Conservation (phyloP, 257 asterid species). For the Buddleja alternifolia region DNA sequence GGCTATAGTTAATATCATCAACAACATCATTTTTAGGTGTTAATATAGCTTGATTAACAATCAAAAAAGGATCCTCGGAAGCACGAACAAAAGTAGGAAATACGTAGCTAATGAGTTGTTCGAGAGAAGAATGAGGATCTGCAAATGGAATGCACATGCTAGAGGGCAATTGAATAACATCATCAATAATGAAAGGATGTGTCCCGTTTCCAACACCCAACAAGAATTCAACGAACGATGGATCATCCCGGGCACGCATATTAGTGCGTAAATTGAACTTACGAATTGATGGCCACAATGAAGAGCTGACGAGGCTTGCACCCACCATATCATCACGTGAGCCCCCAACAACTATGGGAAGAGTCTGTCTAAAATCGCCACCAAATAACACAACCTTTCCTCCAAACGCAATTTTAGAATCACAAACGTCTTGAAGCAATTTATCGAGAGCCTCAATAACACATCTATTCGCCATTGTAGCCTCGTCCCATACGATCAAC, state of each 20-base stretch:
- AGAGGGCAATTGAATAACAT: no score
- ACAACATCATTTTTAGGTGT: no score
- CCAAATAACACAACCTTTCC: background rate
- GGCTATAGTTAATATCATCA: no score
- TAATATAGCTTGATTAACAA: no score
- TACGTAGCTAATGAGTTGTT: background rate
- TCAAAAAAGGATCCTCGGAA: background rate
- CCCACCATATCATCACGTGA: background rate
- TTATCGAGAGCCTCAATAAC: background rate
- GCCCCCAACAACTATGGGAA: background rate
- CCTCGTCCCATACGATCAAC: constrained; percentile 14
- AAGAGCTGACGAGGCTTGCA: background rate
- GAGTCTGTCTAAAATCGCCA: no score
- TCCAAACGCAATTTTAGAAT: background rate
- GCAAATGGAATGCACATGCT: no score
- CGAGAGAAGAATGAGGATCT: background rate
- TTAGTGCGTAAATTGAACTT: no score
- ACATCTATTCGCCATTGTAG: background rate
- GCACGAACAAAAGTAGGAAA: background rate
- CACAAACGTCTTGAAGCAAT: background rate
- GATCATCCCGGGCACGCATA: rapidly evolving
- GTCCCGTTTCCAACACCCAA: background rate
- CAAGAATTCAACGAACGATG: background rate
- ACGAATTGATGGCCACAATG: no score
- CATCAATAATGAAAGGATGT: background rate